A percentile compares a stretch with the other conserved stretches of the same genome.
These are phyloP conservation scores for Salix brachista DNA, from an alignment of 345 rosid genomes.

Conservation along the genomic window DNA sequence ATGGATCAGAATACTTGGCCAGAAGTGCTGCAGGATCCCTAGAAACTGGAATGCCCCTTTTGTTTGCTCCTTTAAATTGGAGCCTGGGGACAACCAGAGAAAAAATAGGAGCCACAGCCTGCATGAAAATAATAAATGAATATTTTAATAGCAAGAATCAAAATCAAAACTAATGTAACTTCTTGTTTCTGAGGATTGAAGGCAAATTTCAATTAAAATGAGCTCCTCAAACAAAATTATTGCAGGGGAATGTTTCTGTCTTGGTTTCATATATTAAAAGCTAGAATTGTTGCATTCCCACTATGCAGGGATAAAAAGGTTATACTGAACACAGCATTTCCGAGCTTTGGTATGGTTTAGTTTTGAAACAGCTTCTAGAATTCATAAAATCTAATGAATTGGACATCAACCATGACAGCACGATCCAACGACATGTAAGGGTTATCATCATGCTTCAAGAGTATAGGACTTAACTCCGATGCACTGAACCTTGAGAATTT, in stretches of 20 bases:
- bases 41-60: slow-evolving; percentile 90
- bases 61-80: slow-evolving; percentile 98
- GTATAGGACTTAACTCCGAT: not conserved
- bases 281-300: not conserved
- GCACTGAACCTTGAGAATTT: not conserved
- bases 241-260: not conserved
- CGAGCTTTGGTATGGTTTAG: too few relatives aligned
- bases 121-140: slow-evolving; percentile 10
- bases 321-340: not conserved
- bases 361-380: not conserved
- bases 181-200: not conserved
- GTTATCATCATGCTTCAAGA: not conserved
- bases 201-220: not conserved
- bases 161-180: not conserved
- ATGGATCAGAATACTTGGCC: slow-evolving; percentile 88
- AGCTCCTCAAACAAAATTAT: not conserved
- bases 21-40: slow-evolving; percentile 87
- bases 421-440: not conserved
- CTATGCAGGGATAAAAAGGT: not conserved
- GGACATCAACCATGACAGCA: not conserved
- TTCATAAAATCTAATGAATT: not conserved
- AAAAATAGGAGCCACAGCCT: slow-evolving; percentile 93
- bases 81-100: slow-evolving; percentile 74
- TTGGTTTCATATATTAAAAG: not conserved
- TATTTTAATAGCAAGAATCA: not conserved